Evolutionary conservation across 2,329 filamentous ascomycete species (phyloP), one percentile per base, ranked within the genome.

Genomic region (Mycosphaerella arachidis): DNA sequence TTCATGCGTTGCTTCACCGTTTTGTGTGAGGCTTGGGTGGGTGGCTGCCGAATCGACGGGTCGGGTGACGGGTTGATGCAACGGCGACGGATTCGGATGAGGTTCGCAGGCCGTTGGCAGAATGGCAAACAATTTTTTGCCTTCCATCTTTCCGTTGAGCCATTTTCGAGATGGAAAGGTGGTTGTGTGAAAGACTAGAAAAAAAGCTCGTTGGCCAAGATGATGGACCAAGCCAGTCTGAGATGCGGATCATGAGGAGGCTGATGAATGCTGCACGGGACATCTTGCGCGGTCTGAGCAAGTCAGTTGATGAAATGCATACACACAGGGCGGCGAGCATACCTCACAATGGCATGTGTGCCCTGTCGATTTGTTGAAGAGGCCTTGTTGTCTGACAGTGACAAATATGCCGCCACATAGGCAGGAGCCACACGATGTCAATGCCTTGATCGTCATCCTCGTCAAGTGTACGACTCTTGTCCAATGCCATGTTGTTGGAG

Each of bases 321-420:
- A 2, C 20, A 24, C 27, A 13, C 1, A 8, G 8, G 7, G 8
- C 5, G 20, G 7, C 16, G 20, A 24, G 6, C 10, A 7, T 48
- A 48, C 46, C 46, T 24, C 46, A 67, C 79, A 80, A 61, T 80
- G 77, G 66, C 78, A 80, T 5, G 79, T 64, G 59, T 77, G 74
- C 1, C 77, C 77, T 52, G 75, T 66, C n/a, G 73, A 71, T 31
- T 66, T 67, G 3, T 70, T 70, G 64, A 77, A 78, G 37, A 79
- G 73, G 13, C 78, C 74, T 10, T 79, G 76, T 53, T 72, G 60
- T 0, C 16, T 55, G 5, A 65, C 53, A 12, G 27, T 33, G 45
- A 65, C 31, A 27, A 37, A 72, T 63, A 80, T 76, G 16, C 71
- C 76, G 1, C 59, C 60, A 30, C 66, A 64, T 9, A 67, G 62